Evolutionary conservation across 1,139 yeast species (phyloP), one percentile per base, ranked within the genome.

Genomic region (Candida frijolesensis): DNA sequence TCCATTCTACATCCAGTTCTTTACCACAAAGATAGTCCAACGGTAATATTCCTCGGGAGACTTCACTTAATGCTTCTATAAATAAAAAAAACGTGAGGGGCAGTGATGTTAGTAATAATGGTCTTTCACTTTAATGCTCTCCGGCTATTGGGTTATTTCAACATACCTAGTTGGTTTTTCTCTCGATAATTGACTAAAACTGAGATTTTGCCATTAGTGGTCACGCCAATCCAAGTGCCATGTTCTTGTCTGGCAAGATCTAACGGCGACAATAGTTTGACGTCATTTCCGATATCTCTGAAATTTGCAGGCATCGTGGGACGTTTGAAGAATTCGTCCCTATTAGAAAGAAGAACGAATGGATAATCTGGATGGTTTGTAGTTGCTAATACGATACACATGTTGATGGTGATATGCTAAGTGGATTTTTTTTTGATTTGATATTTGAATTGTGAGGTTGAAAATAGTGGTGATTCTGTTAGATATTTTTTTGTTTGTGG

Each of bases 171-270:
- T 18, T 56, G 52, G 38, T 64, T 66, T 2, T 59, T 55, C 61
- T 81, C 85, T 62, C 89, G 72, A 60, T 81, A 85, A 64, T 94
- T 94, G 18, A 94, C 84, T 42, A 94, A 73, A 2, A 87, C 87
- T 0, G 96, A 89, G 2, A 92, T 55, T 51, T 81, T 78, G 0
- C 95, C 95, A 2, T 63, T 65, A 32, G 72, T 72, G 44, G 84
- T 79, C 2, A 87, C 79, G 0, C 97, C 97, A 2, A 90, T 82
- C 99, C 99, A 94, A 0, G 97, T 89, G 0, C 99, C 98, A 59
- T 83, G 90, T 55, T 84, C 92, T 0, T 74, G 69, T 47, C 94
- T 71, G 1, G 86, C 91, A 57, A 87, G 64, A 65, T 94, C 99
- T 35, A 78, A 70, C 0, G 98, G 98, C 5, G 89, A 80, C 11